Conservation (phyloP, 148 eudicot species). For the Spergularia bocconei region DNA sequence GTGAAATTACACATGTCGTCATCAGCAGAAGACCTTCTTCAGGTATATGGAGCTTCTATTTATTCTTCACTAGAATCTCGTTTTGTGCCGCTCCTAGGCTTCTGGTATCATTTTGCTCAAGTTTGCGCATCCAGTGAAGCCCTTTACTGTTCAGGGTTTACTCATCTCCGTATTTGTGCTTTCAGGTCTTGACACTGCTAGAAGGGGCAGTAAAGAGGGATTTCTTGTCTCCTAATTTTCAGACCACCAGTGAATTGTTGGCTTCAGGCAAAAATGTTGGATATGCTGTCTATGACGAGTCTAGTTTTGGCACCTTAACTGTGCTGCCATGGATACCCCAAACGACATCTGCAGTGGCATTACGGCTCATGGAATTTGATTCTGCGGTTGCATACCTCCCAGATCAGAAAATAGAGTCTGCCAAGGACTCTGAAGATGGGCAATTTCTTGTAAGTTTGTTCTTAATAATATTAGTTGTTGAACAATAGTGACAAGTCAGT, state of each 20-base stretch:
- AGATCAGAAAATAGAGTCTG: slow-evolving; percentile 45
- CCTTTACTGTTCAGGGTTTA: slow-evolving; percentile 4
- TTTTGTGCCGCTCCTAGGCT: not conserved
- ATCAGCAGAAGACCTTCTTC: slow-evolving; percentile 67
- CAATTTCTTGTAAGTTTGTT: slow-evolving; percentile 47
- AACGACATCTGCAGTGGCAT: slow-evolving; percentile 75
- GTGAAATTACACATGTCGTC: slow-evolving; percentile 50
- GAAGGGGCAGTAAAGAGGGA: slow-evolving; percentile 67
- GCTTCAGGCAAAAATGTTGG: slow-evolving; percentile 36
- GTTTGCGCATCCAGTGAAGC: not conserved
- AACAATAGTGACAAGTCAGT: not conserved
- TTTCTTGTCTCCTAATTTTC: slow-evolving; percentile 52
- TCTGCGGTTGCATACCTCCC: slow-evolving; percentile 53
- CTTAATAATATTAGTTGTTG: not conserved
- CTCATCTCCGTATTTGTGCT: not conserved
- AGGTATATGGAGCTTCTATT: slow-evolving; percentile 42
- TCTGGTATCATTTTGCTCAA: not conserved
- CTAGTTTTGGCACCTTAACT: slow-evolving; percentile 32
- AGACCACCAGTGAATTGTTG: slow-evolving; percentile 55
- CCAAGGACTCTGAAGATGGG: slow-evolving; percentile 40
- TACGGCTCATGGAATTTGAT: slow-evolving; percentile 90
- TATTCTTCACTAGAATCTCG: not conserved
- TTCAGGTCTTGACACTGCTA: slow-evolving; percentile 59
- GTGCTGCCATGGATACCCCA: slow-evolving; percentile 92
- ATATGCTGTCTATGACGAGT: slow-evolving; percentile 25